These are phyloP conservation scores for Raffaelea albimanens DNA, from an alignment of 2,329 filamentous ascomycete genomes.

Conservation along the genomic window DNA sequence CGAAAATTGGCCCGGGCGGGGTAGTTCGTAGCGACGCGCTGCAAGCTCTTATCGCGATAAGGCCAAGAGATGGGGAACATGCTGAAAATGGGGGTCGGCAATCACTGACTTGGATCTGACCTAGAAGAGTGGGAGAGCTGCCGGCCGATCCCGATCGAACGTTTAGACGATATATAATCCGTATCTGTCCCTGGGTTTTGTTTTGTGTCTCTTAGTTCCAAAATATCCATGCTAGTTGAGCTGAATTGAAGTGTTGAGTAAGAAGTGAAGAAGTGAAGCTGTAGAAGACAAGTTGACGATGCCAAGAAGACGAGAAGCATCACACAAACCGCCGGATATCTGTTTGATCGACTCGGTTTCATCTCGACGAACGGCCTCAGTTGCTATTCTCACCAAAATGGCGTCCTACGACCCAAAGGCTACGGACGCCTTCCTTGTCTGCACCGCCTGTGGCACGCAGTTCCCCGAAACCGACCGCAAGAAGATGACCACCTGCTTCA, in stretches of 20 bases:
- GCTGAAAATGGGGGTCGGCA: background rate
- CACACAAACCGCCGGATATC: too few species aligned
- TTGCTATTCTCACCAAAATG: constrained; percentile 1
- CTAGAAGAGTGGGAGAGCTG: background rate
- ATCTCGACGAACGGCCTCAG: too few species aligned
- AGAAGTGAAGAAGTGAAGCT: too few species aligned
- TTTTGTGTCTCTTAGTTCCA: too few species aligned
- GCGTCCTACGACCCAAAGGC: constrained; percentile 8
- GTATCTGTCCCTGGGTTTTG: too few species aligned
- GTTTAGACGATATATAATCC: too few species aligned
- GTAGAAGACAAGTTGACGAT: too few species aligned
- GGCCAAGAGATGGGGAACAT: background rate
- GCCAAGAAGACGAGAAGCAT: too few species aligned
- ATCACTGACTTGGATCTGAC: background rate
- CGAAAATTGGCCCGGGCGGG: constrained; percentile 1
- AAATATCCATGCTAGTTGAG: too few species aligned
- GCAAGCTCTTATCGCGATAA: constrained; percentile 8
- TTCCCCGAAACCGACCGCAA: constrained; percentile 43
- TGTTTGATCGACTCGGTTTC: background rate
- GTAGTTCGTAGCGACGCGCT: background rate
- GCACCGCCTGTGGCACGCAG: constrained; percentile 62
- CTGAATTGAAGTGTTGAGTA: too few species aligned
- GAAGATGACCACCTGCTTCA: constrained; percentile 48
- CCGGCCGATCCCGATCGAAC: background rate
- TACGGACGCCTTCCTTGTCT: constrained; percentile 38